Base-by-base conservation (phyloP, 306 rosid genomes). In the Crotalaria pallida region DNA sequence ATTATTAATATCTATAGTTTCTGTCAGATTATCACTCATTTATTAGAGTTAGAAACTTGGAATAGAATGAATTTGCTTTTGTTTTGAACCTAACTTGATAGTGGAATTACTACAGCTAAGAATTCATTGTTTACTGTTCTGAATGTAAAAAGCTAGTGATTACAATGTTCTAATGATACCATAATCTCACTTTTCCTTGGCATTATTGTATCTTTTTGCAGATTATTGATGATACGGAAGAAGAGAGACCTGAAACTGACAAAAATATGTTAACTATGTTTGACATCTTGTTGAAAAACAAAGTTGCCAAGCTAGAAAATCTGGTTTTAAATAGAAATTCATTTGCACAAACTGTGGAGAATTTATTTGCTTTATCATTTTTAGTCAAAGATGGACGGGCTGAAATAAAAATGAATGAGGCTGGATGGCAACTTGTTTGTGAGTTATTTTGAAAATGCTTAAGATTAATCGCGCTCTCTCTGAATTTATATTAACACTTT, bases 361-460 rank as follows among this genome's bases (percentile, higher is more conserved):
- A 84, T 58, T 62, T 84, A 16, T 84, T 84, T 77, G 77, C 88
- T 62, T 43, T 84, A 11, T 81, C 88, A 3, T 84, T 78, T 63
- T 75, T 81, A 76, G 81, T 84, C 74, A 79, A 81, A 78, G 88
- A 84, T 67, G 88, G 88, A 8, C 72, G 85, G 16, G 84, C 83
- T 9, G 85, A 78, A 67, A 81, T 84, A 8, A 81, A 67, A 61
- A 59, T 81, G 55, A 52, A 84, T 17, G 78, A 71, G 55, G 71
- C 75, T 65, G 79, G 85, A 67, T 12, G 48, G 38, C 88, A 81
- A 10, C 50, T 78, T 60, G 88, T 81, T 43, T 81, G 88, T 84
- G 67, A 81, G 88, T 62, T 19, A 44, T 51, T 67, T 67, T 22
- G 41, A 49, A 52, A 66, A 67, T 66, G 38, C 59, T 74, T n/a